Conservation (phyloP, 257 asterid genomes). For the Scutellaria baicalensis region DNA sequence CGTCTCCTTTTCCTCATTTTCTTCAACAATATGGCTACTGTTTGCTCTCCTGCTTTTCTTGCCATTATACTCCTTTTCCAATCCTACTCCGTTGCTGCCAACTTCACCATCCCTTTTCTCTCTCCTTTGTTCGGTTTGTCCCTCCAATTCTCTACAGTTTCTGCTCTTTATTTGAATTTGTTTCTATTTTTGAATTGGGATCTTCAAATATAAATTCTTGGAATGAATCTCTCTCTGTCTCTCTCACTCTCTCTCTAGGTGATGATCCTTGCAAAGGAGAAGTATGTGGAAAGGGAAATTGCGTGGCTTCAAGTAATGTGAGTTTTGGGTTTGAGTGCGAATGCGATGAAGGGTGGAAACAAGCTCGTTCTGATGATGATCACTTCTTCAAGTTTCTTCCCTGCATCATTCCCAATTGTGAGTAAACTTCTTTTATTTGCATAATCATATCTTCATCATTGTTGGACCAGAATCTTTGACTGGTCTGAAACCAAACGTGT, state of each 20-base stretch:
- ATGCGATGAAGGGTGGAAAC: constrained; percentile 72
- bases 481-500: neutral
- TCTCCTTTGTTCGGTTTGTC: constrained; percentile 38
- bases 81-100: constrained; percentile 25
- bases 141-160: neutral
- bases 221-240: no score
- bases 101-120: constrained; percentile 29
- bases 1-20: neutral
- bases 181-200: neutral
- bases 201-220: no score
- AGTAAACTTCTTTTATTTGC: no score
- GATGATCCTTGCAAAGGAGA: constrained; percentile 32
- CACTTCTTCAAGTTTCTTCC: constrained; percentile 45
- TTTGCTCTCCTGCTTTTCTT: constrained; percentile 18
- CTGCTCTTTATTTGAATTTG: neutral
- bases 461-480: neutral
- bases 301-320: constrained; percentile 34
- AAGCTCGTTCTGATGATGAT: constrained; percentile 35
- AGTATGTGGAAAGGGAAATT: constrained; percentile 67
- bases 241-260: neutral
- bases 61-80: constrained; percentile 24
- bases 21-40: constrained; percentile 30
- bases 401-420: constrained; percentile 74
- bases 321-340: constrained; percentile 49
- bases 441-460: neutral